A percentile compares a stretch with the other conserved stretches of the same genome.
Evolutionary conservation across 2,329 filamentous ascomycete species (phyloP).

Genomic region (Cladobotryum protrusum): DNA sequence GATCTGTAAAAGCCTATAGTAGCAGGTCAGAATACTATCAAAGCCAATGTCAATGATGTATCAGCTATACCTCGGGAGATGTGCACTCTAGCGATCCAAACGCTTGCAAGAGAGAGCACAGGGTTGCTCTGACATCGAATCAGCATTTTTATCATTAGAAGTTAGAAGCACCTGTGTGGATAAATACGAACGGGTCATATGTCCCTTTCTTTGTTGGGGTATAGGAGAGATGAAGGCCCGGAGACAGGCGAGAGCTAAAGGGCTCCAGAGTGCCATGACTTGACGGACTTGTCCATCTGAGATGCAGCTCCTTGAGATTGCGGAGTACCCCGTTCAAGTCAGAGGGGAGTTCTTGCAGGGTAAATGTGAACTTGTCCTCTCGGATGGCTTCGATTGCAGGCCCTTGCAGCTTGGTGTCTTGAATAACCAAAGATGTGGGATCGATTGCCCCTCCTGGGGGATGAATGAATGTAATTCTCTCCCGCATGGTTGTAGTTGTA

Average conservation of each 20-base stretch:
- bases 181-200: constrained; percentile 6
- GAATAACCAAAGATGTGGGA: constrained; percentile 55
- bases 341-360: constrained; percentile 64
- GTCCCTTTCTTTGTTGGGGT: constrained; percentile 41
- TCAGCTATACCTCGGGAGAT: constrained; percentile 20
- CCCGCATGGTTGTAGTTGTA: constrained; percentile 52
- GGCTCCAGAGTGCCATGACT: constrained; percentile 58
- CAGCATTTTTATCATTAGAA: background rate
- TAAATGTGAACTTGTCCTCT: constrained; percentile 73
- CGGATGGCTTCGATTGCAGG: constrained; percentile 58
- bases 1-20: constrained; percentile 55
- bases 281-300: constrained; percentile 66
- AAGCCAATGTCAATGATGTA: background rate
- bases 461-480: constrained; percentile 74
- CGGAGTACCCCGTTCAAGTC: constrained; percentile 59
- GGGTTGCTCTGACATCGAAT: constrained; percentile 30
- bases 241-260: constrained; percentile 66
- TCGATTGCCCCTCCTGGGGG: constrained; percentile 58
- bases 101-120: constrained; percentile 55
- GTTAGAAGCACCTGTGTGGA: background rate
- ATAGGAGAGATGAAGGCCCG: constrained; percentile 77
- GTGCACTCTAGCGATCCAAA: constrained; percentile 55
- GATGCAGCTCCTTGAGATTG: constrained; percentile 64
- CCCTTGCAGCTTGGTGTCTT: constrained; percentile 47
- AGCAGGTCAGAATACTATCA: constrained; percentile 8